phyloP scores from a whole-genome alignment of 2,329 filamentous ascomycete species.

The Hymenoscyphus fructigenus region DNA sequence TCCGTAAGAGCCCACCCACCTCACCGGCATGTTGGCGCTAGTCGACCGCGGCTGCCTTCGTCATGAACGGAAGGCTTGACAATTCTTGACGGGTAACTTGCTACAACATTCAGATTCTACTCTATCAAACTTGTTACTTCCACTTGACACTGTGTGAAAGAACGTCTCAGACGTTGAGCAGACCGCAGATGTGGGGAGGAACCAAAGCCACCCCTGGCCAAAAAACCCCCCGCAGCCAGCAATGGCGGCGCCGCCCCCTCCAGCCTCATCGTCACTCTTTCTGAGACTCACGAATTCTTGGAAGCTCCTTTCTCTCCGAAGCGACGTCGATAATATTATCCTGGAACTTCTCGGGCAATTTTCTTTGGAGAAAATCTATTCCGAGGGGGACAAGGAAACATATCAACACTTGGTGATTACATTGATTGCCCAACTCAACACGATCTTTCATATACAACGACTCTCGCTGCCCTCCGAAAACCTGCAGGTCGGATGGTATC shows the following conservation, averaged over 20 bases:
- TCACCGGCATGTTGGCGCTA: slow-evolving; percentile 1
- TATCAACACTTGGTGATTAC: slow-evolving; percentile 41
- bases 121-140: neutral
- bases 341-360: slow-evolving; percentile 44
- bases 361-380: slow-evolving; percentile 43
- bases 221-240: slow-evolving; percentile 9
- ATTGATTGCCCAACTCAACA: slow-evolving; percentile 41
- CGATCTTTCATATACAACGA: slow-evolving; percentile 43
- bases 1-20: neutral
- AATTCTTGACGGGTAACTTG: neutral
- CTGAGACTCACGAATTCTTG: slow-evolving; percentile 39
- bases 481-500: slow-evolving; percentile 38
- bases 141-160: neutral
- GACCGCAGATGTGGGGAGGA: slow-evolving; percentile 21
- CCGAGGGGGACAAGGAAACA: slow-evolving; percentile 36
- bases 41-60: slow-evolving; percentile 4
- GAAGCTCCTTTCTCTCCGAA: slow-evolving; percentile 40
- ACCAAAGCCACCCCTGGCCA: slow-evolving; percentile 12
- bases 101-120: neutral
- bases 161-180: slow-evolving; percentile 8
- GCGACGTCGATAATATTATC: slow-evolving; percentile 44
- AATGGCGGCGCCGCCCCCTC: slow-evolving; percentile 29
- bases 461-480: slow-evolving; percentile 41
- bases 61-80: neutral
- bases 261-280: slow-evolving; percentile 40